Evolutionary conservation across 495 filamentous ascomycete species (phyloP).

Genomic region (Penicillium coprophilum): DNA sequence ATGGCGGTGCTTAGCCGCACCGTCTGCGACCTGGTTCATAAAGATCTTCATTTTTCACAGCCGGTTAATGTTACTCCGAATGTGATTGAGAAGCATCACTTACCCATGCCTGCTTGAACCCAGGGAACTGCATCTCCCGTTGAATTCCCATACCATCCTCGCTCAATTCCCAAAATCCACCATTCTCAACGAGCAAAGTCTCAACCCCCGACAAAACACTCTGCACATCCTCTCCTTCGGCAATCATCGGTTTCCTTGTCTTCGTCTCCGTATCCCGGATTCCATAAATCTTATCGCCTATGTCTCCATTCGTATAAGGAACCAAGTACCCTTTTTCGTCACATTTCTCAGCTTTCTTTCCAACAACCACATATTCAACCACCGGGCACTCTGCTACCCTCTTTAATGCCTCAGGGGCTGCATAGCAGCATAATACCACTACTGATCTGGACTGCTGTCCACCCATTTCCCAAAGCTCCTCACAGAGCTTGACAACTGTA

Average conservation of each 20-base stretch:
- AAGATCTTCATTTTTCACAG: conserved; percentile 1
- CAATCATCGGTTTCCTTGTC: neutral
- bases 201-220: conserved; percentile 2
- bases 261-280: neutral
- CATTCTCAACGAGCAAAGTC: conserved; percentile 5
- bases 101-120: conserved; percentile 4
- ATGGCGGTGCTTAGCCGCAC: neutral
- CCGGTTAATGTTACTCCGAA: neutral
- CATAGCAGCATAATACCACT: conserved; percentile 1
- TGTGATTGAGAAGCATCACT: neutral
- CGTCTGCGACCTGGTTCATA: conserved; percentile 5
- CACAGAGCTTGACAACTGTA: conserved; percentile 2
- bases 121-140: conserved; percentile 1
- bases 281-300: conserved; percentile 8
- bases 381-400: conserved; percentile 1
- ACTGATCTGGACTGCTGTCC: neutral
- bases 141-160: conserved; percentile 4
- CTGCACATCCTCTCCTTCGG: conserved; percentile 2
- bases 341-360: neutral
- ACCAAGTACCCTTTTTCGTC: neutral
- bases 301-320: conserved; percentile 4
- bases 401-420: neutral
- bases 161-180: conserved; percentile 1
- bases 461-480: neutral
- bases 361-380: conserved; percentile 7